Evolutionary conservation across 2,329 filamentous ascomycete species (phyloP), one percentile per base, ranked within the genome.

Genomic region (Arthrocladium fulminans): DNA sequence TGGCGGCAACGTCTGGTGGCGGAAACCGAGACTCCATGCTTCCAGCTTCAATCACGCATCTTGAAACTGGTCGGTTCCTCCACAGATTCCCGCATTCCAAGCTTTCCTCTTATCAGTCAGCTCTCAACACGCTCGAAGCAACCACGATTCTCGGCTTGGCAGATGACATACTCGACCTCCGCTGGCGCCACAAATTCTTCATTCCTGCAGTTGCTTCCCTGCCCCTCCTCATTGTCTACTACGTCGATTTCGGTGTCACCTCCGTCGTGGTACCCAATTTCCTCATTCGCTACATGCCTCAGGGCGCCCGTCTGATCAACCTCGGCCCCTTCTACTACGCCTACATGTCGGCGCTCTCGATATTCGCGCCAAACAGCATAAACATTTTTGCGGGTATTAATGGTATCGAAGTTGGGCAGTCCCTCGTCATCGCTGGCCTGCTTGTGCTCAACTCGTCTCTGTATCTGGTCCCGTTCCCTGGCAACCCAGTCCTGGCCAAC

Each of bases 351-450:
- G 84, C 86, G 49, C 79, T 98, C 57, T 86, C 90, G 63, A 98
- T 98, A 66, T 98, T 98, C 73, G 94, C 88, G 58, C 89, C 92
- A 5, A 97, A 98, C 71, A 88, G 88, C 67, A 98, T 98, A 77
- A 98, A 98, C 73, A 98, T 98, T 70, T 74, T 98, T n/a, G 92
- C 92, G 0, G 92, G 92, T n/a, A 87, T 98, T 67, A 98, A 98
- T 67, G 92, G 92, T 48, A 92, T 98, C 64, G 92, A 98, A 67
- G 92, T 97, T 48, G 81, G 85, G 9, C 92, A 98, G 69, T 96
- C 88, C 51, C 73, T 98, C 54, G 86, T 95, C 54, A 87, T 98
- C 63, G 90, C 89, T 22, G 66, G 81, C 46, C 77, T 97, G 44
- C 79, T 98, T 57, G 79, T 84, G 51, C 70, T 88, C 64, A 98